Percentiles rank a stretch among this genome's conserved stretches.
Conservation (phyloP, 2,329 filamentous ascomycete species). For the Penicillium sp. region DNA sequence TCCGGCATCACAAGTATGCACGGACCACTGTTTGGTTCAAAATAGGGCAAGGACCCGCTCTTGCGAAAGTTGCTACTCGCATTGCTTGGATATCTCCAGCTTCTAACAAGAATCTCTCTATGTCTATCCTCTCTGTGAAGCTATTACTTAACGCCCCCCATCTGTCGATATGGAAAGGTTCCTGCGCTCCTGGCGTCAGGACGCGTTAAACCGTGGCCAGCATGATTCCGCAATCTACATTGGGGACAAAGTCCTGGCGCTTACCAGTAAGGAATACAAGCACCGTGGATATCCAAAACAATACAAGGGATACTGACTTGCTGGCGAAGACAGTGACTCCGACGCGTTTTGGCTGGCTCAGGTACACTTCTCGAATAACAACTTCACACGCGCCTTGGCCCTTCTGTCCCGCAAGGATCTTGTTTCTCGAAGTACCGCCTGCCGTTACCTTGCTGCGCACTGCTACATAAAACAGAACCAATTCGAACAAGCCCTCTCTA, state of each 20-base stretch:
- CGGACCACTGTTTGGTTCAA: constrained; percentile 25
- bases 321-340: constrained; percentile 72
- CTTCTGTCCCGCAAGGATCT: constrained; percentile 84
- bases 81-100: not conserved
- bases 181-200: constrained; percentile 89
- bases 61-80: constrained; percentile 9
- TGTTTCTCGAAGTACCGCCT: constrained; percentile 76
- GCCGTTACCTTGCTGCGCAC: constrained; percentile 88
- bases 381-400: constrained; percentile 87
- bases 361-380: constrained; percentile 91
- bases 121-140: constrained; percentile 12
- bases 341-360: constrained; percentile 99
- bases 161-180: constrained; percentile 75
- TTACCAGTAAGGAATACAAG: constrained; percentile 67
- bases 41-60: constrained; percentile 20
- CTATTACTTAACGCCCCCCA: not conserved
- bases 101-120: constrained; percentile 3
- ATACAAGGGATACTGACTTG: constrained; percentile 6
- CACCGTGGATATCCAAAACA: not conserved
- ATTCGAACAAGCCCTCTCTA: constrained; percentile 80
- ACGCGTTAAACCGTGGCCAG: constrained; percentile 92
- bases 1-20: constrained; percentile 10
- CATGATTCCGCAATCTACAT: constrained; percentile 97
- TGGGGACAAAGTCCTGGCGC: constrained; percentile 90
- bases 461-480: constrained; percentile 90